Evolutionary conservation across 2,329 filamentous ascomycete genomes (phyloP), one percentile per base, ranked within the genome.

Genomic region (Bisporella sp.): DNA sequence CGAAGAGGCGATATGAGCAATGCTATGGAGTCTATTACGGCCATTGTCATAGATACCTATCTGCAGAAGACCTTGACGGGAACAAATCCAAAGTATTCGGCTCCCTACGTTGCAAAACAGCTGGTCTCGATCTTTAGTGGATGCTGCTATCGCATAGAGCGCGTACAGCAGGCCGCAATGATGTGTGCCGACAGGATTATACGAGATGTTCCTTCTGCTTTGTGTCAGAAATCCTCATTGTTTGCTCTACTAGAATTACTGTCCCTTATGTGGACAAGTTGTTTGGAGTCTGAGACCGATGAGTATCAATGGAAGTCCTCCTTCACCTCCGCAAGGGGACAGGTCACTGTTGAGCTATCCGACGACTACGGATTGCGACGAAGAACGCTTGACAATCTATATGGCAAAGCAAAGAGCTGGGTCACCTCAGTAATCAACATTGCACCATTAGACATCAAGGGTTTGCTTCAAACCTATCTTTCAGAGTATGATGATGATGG

Each of bases 401-500:
- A 95, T 64, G 82, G 80, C 54, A 84, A 81, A 58, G 90, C 91
- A 33, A 87, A 82, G 57, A 69, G 69, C 4, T 99, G 93, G 93
- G 84, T 99, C 1, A 82, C 80, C 21, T 73, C 79, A 32, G 87
- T 89, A 6, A 82, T 97, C 59, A 85, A 87, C 58, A 79, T 95
- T 45, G 90, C 95, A 3, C 92, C 93, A 5, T 74, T 96, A 29
- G 92, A 99, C 67, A 83, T 97, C 53, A 99, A 99, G 69, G 93
- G 95, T 0, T 75, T 99, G 21, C 75, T 99, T 41, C 93, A 96
- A 70, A 97, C 93, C 0, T 97, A 99, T 65, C 76, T 99, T 12
- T 96, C 95, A 1, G 91, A 96, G 59, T 96, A 91, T 59, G 87
- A 95, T 54, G 91, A 97, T 58, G 89, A 96, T 57, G 88, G 87